These are phyloP conservation scores for Hemerocallis citrina DNA, from an alignment of 106 monocot species.

Conservation along the genomic window DNA sequence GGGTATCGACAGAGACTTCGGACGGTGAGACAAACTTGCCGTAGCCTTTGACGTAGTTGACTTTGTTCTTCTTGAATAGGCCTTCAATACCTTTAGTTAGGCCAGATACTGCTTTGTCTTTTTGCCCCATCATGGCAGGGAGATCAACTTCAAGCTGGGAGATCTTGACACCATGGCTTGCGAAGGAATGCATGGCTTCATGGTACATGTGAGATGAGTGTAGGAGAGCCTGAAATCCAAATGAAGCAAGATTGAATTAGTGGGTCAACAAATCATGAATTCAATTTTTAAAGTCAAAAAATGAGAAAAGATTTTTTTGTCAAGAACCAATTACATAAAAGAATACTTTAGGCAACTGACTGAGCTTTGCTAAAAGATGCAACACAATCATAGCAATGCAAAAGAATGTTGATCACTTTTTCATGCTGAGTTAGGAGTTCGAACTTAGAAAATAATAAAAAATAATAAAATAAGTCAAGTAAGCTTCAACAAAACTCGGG, in stretches of 20 bases:
- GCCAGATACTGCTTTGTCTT: conserved; percentile 57
- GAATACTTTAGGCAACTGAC: too few species aligned
- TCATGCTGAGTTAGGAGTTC: too few species aligned
- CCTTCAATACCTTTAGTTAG: conserved; percentile 58
- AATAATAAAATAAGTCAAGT: too few species aligned
- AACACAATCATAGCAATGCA: neutral
- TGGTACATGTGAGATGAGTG: conserved; percentile 67
- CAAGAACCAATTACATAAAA: neutral
- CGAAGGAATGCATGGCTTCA: conserved; percentile 47
- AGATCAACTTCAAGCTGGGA: conserved; percentile 47
- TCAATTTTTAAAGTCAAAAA: neutral
- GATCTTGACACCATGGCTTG: conserved; percentile 52
- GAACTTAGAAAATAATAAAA: too few species aligned
- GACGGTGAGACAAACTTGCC: conserved; percentile 45
- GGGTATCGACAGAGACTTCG: conserved; percentile 39
- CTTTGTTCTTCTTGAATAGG: conserved; percentile 68
- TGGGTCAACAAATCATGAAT: neutral
- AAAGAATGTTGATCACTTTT: too few species aligned
- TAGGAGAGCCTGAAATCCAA: conserved; percentile 42
- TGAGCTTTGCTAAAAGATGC: neutral
- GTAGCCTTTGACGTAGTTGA: conserved; percentile 52
- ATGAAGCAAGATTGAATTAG: too few species aligned
- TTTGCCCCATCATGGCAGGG: conserved; percentile 59
- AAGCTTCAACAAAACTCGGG: too few species aligned
- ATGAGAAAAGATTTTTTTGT: neutral